phyloP scores from a whole-genome alignment of 1,139 yeast species.

The Yamadazyma trypodendri region DNA sequence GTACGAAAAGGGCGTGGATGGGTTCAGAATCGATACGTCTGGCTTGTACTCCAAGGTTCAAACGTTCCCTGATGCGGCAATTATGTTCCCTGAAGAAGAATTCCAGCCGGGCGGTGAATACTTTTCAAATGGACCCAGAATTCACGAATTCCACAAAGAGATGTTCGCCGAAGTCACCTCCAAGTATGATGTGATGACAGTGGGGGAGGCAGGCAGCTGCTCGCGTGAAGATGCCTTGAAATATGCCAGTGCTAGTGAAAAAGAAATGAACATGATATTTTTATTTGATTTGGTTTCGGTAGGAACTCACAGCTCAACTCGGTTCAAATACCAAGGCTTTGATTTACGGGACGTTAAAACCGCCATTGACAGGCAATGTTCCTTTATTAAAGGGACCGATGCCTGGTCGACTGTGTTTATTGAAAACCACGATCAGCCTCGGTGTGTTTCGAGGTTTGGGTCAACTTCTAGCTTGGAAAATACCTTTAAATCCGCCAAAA shows the following conservation, averaged over 20 bases:
- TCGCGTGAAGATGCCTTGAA: slow-evolving; percentile 42
- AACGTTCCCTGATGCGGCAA: slow-evolving; percentile 49
- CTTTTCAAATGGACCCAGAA: slow-evolving; percentile 49
- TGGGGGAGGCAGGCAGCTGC: slow-evolving; percentile 53
- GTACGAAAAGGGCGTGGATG: slow-evolving; percentile 58
- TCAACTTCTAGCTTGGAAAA: slow-evolving; percentile 26
- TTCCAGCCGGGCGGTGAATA: slow-evolving; percentile 38
- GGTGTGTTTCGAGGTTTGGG: slow-evolving; percentile 53
- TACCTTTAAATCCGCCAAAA: slow-evolving; percentile 42
- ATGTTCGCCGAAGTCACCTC: slow-evolving; percentile 45
- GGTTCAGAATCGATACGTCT: slow-evolving; percentile 58
- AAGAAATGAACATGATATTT: slow-evolving; percentile 54
- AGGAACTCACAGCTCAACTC: slow-evolving; percentile 35
- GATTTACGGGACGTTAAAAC: slow-evolving; percentile 42
- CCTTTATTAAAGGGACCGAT: slow-evolving; percentile 46
- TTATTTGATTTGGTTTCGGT: slow-evolving; percentile 47
- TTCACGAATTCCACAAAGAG: slow-evolving; percentile 58
- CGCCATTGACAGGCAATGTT: slow-evolving; percentile 28
- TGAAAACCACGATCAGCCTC: slow-evolving; percentile 62
- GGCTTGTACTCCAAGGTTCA: slow-evolving; percentile 51
- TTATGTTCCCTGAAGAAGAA: slow-evolving; percentile 36
- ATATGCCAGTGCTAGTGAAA: slow-evolving; percentile 48
- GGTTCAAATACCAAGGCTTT: slow-evolving; percentile 35
- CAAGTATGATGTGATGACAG: slow-evolving; percentile 55
- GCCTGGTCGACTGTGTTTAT: slow-evolving; percentile 61